Evolutionary conservation across 768 basidiomycete genomes (phyloP).

Genomic region (Boletus tylopilopsis): DNA sequence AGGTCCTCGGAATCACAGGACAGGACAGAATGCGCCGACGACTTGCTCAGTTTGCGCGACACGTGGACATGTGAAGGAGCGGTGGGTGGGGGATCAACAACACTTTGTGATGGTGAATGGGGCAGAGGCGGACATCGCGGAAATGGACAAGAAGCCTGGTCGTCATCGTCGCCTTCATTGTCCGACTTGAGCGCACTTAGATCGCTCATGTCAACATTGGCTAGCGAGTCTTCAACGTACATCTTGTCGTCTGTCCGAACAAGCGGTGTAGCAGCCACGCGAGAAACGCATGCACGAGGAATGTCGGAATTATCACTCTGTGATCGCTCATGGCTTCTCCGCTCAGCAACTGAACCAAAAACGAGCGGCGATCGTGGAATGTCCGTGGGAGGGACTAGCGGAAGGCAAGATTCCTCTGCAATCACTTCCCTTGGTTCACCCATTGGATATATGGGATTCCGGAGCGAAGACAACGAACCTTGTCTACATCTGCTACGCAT

Average conservation of each 20-base stretch:
- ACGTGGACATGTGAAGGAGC: constrained; percentile 20
- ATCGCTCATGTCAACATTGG: constrained; percentile 31
- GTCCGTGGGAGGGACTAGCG: not conserved
- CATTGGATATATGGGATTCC: constrained; percentile 18
- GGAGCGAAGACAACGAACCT: constrained; percentile 28
- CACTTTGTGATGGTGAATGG: constrained; percentile 13
- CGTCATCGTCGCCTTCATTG: constrained; percentile 25
- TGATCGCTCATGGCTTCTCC: constrained; percentile 6
- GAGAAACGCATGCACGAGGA: constrained; percentile 15
- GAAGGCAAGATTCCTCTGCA: constrained; percentile 12
- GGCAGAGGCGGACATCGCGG: constrained; percentile 24
- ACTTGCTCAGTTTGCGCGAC: constrained; percentile 21
- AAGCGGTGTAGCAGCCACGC: constrained; percentile 4
- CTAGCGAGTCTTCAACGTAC: constrained; percentile 24
- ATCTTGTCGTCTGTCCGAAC: constrained; percentile 1
- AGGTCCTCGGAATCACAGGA: constrained; percentile 6
- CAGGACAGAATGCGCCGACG: constrained; percentile 13
- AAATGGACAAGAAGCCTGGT: constrained; percentile 23
- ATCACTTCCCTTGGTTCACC: constrained; percentile 14
- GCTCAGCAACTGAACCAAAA: constrained; percentile 6
- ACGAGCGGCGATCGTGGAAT: constrained; percentile 1
- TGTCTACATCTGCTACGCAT: constrained; percentile 19
- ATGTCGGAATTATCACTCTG: constrained; percentile 21
- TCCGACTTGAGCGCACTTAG: constrained; percentile 28
- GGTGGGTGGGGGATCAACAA: not conserved